Conservation (phyloP, 768 basidiomycete species). For the Auricularia sp. region DNA sequence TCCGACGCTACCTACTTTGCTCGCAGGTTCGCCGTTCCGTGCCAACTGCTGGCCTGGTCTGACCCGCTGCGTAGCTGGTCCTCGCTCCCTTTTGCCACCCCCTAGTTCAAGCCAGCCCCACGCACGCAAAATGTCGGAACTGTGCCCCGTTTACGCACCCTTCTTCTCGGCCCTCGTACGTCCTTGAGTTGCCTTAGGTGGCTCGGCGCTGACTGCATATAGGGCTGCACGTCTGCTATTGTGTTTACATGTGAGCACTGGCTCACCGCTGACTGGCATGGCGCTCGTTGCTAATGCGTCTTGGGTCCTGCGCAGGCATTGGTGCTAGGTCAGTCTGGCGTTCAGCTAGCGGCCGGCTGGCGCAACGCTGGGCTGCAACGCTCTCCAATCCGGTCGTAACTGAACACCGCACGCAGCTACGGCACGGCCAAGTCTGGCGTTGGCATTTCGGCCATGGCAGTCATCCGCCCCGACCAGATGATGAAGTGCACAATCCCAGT, state of each 20-base stretch:
- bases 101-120: background rate
- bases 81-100: background rate
- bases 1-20: background rate
- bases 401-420: constrained; percentile 52
- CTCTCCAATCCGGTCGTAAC: too few species aligned
- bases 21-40: background rate
- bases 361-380: too few species aligned
- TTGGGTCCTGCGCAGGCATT: constrained; percentile 68
- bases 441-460: constrained; percentile 95
- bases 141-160: constrained; percentile 91
- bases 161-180: constrained; percentile 96
- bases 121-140: constrained; percentile 48
- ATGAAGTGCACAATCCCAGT: constrained; percentile 97
- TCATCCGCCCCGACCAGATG: constrained; percentile 92
- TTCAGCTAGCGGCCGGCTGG: background rate
- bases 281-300: too few species aligned
- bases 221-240: constrained; percentile 96
- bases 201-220: constrained; percentile 1
- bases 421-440: constrained; percentile 99
- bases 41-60: background rate
- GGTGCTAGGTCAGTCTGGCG: constrained; percentile 74
- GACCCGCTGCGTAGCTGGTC: background rate
- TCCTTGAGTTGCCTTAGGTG: constrained; percentile 1
- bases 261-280: too few species aligned
- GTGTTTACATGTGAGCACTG: constrained; percentile 97